Evolutionary conservation across 2,329 filamentous ascomycete genomes (phyloP), one percentile per base, ranked within the genome.

Genomic region (Cladophialophora exuberans): DNA sequence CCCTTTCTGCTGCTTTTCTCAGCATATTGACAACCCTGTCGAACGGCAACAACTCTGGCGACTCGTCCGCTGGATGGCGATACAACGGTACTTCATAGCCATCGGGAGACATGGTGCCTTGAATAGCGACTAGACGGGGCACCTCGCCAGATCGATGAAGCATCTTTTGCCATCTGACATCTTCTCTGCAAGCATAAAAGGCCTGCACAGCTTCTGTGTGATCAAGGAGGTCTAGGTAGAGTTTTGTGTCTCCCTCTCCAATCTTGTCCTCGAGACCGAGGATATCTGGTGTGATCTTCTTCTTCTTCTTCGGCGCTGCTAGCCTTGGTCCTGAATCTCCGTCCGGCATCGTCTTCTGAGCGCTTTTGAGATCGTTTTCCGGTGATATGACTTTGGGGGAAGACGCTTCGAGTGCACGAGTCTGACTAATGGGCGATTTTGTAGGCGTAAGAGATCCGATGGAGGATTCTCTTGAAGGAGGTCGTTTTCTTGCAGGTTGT

Each of bases 81-180:
- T 99, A 99, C n/a, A 97, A 81, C 18, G 94, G 94, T 69, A 89
- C 86, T 61, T 79, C 86, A 3, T 68, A 68, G 15, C 89, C 89
- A 65, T 93, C 85, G 0, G 77, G 68, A 33, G 78, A 79, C 25
- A 91, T 76, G 13, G 81, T 76, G 3, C 92, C 94, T 70, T 97
- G 92, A 17, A 96, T 91, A 44, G 90, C 91, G 5, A 97, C 90
- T 2, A 97, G 82, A 31, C 94, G 85, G 38, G 94, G 94, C 0
- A 97, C 94, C 65, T 94, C 88, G 22, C 94, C 92, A 28, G 90
- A 89, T 62, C 93, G 87, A 64, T 97, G 94, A 38, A 86, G 87
- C 94, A 99, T 97, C 61, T 83, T 87, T 67, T 93, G 87, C 91
- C 93, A 99, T 62, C 81, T 76, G 0, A 97, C 85, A 69, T 97